phyloP scores from a whole-genome alignment of 2,329 filamentous ascomycete species.

The Diplodia intermedia region DNA sequence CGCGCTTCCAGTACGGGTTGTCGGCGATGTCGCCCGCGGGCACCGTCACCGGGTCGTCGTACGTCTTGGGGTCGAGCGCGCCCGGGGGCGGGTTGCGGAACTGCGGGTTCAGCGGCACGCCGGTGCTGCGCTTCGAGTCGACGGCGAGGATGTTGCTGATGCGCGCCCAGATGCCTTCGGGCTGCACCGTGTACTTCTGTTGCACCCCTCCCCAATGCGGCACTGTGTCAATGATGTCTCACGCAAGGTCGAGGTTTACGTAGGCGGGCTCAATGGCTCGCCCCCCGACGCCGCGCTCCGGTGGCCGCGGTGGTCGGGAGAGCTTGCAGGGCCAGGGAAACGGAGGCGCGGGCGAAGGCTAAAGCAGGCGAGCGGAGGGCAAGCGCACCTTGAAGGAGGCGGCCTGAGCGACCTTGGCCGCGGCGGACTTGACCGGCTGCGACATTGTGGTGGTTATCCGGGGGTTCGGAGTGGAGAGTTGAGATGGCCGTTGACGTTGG shows the following conservation, averaged over 20 bases:
- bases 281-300: background rate
- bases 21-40: conserved; percentile 89
- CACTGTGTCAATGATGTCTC: conserved; percentile 2
- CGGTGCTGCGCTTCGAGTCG: conserved; percentile 87
- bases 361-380: background rate
- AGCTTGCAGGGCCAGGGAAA: conserved; percentile 4
- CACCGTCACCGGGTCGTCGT: conserved; percentile 82
- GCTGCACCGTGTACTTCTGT: conserved; percentile 96
- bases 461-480: conserved; percentile 22
- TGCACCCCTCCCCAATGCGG: background rate
- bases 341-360: background rate
- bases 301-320: conserved; percentile 1
- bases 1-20: conserved; percentile 97
- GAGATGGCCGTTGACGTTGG: conserved; percentile 24
- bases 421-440: conserved; percentile 23
- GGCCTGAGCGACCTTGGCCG: conserved; percentile 23
- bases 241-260: background rate
- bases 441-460: conserved; percentile 18
- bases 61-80: conserved; percentile 70
- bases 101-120: conserved; percentile 90
- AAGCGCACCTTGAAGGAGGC: conserved; percentile 30
- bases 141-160: conserved; percentile 80
- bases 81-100: conserved; percentile 88
- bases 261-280: background rate
- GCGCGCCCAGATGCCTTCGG: conserved; percentile 83